phyloP scores from a whole-genome alignment of 164 flowering plant genomes.

The Tetrastigma voinierianum region DNA sequence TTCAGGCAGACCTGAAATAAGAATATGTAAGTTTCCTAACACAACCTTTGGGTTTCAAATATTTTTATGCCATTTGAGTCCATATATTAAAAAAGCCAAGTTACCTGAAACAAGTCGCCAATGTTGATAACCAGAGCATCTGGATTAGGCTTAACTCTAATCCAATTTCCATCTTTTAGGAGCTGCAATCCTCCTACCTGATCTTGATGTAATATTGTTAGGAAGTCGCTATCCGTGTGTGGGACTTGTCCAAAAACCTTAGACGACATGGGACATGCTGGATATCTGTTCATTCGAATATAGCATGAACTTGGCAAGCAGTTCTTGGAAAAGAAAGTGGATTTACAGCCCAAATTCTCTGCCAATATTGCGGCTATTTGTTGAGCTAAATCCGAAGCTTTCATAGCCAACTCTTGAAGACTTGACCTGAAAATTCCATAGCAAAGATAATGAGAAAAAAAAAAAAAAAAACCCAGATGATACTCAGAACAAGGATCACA shows the following conservation, averaged over 20 bases:
- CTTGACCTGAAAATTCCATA: slow-evolving; percentile 36
- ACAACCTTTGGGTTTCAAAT: not conserved
- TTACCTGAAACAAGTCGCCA: slow-evolving; percentile 46
- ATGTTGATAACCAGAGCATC: slow-evolving; percentile 32
- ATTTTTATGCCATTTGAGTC: not conserved
- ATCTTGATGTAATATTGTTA: slow-evolving; percentile 52
- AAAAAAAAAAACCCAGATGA: too few relatives aligned
- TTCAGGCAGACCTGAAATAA: too few relatives aligned
- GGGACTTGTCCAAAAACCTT: slow-evolving; percentile 65
- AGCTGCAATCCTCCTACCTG: slow-evolving; percentile 32
- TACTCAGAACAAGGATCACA: too few relatives aligned
- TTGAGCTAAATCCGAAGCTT: slow-evolving; percentile 38
- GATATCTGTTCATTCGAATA: slow-evolving; percentile 79
- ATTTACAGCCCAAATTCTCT: slow-evolving; percentile 39
- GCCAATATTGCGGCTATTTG: slow-evolving; percentile 51
- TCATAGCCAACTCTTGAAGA: slow-evolving; percentile 33
- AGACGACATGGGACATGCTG: slow-evolving; percentile 59
- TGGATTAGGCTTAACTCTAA: slow-evolving; percentile 30
- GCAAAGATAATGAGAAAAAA: not conserved
- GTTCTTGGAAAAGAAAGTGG: slow-evolving; percentile 47
- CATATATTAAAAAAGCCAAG: not conserved
- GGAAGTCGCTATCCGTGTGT: slow-evolving; percentile 82
- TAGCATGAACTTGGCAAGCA: slow-evolving; percentile 51
- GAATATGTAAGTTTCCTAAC: not conserved
- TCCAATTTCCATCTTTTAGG: slow-evolving; percentile 28